A percentile compares a stretch with the other conserved stretches of the same genome.
Evolutionary conservation across 768 basidiomycete species (phyloP).

Genomic region (Phallus indusiatus): DNA sequence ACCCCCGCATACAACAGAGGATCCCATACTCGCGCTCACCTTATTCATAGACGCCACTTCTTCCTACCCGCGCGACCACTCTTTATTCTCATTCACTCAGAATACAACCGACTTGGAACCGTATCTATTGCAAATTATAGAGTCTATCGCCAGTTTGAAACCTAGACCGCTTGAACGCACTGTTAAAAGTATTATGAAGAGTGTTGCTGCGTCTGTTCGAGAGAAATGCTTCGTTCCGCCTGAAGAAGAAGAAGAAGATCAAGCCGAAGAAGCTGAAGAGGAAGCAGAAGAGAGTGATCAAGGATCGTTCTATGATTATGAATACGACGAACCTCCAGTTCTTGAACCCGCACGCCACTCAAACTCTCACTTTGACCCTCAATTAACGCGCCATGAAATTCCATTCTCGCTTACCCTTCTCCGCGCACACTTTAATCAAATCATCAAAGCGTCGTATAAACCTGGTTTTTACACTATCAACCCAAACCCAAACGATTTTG

Average conservation of each 20-base stretch:
- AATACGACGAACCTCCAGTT: conserved; percentile 20
- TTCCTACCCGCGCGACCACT: conserved; percentile 54
- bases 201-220: conserved; percentile 19
- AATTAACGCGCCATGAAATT: too few species aligned
- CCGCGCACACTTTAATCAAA: conserved; percentile 48
- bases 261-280: too few species aligned
- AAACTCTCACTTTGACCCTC: too few species aligned
- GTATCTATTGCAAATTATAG: conserved; percentile 33
- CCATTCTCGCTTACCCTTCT: not conserved
- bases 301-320: conserved; percentile 26
- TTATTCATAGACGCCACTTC: conserved; percentile 49
- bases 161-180: conserved; percentile 37
- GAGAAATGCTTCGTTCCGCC: conserved; percentile 7
- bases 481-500: conserved; percentile 39
- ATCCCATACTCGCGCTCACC: conserved; percentile 28
- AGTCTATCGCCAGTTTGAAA: conserved; percentile 32
- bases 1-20: too few species aligned
- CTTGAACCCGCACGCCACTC: too few species aligned
- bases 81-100: conserved; percentile 45
- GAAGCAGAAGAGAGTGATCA: conserved; percentile 6
- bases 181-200: conserved; percentile 32
- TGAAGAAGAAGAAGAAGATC: conserved; percentile 3
- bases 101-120: conserved; percentile 34
- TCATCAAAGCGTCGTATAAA: conserved; percentile 45
- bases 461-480: conserved; percentile 35